Conservation (phyloP, 805 yeast species). For the Metschnikowia anglica region DNA sequence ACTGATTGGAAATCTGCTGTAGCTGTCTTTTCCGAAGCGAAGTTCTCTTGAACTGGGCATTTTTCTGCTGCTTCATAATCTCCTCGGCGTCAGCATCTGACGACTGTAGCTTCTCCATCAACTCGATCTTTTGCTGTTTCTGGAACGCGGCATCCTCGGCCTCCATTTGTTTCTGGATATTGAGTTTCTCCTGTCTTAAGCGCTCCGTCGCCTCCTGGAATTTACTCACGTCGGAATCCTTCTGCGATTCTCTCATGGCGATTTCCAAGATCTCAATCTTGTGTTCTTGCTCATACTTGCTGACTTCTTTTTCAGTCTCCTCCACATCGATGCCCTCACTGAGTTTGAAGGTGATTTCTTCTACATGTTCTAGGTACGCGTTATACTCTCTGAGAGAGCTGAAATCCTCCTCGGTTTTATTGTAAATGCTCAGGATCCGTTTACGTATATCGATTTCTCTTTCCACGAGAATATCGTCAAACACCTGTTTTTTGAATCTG, state of each 20-base stretch:
- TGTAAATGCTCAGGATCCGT: constrained; percentile 72
- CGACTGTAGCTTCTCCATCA: constrained; percentile 39
- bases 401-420: constrained; percentile 78
- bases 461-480: constrained; percentile 88
- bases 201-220: constrained; percentile 56
- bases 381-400: constrained; percentile 59
- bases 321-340: constrained; percentile 69
- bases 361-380: constrained; percentile 79
- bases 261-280: constrained; percentile 74
- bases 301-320: constrained; percentile 62
- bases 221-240: constrained; percentile 62
- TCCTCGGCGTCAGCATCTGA: constrained; percentile 39
- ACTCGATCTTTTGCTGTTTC: constrained; percentile 41
- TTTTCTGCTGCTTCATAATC: constrained; percentile 38
- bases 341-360: constrained; percentile 74
- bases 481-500: constrained; percentile 86
- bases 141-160: constrained; percentile 41
- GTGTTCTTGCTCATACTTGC: constrained; percentile 70
- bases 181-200: constrained; percentile 64
- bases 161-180: constrained; percentile 61
- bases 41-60: constrained; percentile 53
- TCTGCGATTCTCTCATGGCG: constrained; percentile 62
- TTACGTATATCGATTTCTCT: constrained; percentile 88
- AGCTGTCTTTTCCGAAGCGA: constrained; percentile 62
- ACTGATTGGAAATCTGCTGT: constrained; percentile 58